Base-by-base conservation (phyloP, 331 rosid species). In the Spiraea crenata region DNA sequence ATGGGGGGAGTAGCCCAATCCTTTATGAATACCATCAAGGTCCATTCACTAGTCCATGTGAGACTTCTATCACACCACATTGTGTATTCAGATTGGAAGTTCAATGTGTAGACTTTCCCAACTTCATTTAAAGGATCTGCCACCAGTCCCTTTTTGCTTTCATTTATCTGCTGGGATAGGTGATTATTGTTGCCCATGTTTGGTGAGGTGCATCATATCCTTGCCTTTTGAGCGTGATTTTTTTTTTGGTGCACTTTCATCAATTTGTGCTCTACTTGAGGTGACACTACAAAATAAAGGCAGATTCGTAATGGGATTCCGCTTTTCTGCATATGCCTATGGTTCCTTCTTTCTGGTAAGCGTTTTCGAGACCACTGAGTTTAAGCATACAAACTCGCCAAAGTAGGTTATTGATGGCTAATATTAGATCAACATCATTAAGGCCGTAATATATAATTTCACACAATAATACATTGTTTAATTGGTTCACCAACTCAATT, bases 161-260 rank as follows among this genome's bases (percentile, higher is more conserved):
- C 71, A n/a, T 51, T 52, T 4, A 51, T 51, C 41, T 51, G 7
- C 37, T 25, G 17, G 47, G 6, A 67, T 57, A 9, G 16, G n/a
- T 15, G 38, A 39, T 25, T 25, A 34, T 39, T 61, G 39, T 52
- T 67, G 48, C 60, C 72, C 51, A 20, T 1, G 72, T 38, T 51
- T 38, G 61, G 72, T 51, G 62, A 39, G 72, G 52, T 67, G 19
- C 59, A 17, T 67, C 50, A 39, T 61, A 52, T 51, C 71, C 12
- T 17, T 37, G 4, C 35, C 47, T 67, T 25, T 13, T 17, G 31
- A 50, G 72, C 37, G 38, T 4, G 72, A 50, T 9, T 19, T 50
- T 9, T 19, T 50, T 37, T 37, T 50, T 35, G 50, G 49, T 67
- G 59, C 17, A 58, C 16, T 39, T 6, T 25, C 3, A 17, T 16